Percentiles rank a stretch among this genome's conserved stretches.
Evolutionary conservation across 306 rosid species (phyloP).

Genomic region (Vigna hirtella): DNA sequence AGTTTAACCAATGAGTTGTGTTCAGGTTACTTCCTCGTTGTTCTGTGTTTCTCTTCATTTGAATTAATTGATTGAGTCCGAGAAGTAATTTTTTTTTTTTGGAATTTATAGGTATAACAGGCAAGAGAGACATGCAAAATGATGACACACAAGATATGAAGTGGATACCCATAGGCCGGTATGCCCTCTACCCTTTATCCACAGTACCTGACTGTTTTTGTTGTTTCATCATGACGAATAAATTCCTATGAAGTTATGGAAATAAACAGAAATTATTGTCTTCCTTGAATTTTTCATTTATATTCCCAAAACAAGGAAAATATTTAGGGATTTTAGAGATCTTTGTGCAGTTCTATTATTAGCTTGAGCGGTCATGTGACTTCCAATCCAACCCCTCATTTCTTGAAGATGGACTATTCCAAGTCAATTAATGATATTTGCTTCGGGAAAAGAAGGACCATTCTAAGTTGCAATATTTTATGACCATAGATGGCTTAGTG

Average conservation of each 20-base stretch:
- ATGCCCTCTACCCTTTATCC: constrained; percentile 45
- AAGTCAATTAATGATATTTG: constrained; percentile 20
- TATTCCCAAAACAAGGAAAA: constrained; percentile 9
- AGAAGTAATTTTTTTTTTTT: background rate
- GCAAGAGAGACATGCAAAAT: constrained; percentile 45
- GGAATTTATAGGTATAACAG: constrained; percentile 47
- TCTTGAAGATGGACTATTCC: constrained; percentile 11
- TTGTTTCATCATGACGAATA: constrained; percentile 29
- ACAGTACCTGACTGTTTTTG: constrained; percentile 4
- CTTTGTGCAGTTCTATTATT: constrained; percentile 30
- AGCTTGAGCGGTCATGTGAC: constrained; percentile 32
- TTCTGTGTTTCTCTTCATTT: constrained; percentile 4
- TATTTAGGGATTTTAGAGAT: constrained; percentile 16
- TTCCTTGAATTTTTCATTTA: constrained; percentile 10
- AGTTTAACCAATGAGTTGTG: constrained; percentile 34
- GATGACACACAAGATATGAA: constrained; percentile 47
- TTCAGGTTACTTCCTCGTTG: constrained; percentile 46
- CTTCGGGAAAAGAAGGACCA: constrained; percentile 28
- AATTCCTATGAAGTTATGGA: constrained; percentile 13
- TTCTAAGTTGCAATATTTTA: constrained; percentile 23
- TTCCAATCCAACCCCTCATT: constrained; percentile 17
- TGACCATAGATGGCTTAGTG: constrained; percentile 22
- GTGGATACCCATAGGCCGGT: constrained; percentile 57
- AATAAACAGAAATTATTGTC: constrained; percentile 27
- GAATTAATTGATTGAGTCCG: constrained; percentile 32